phyloP scores from a whole-genome alignment of 257 asterid species.

The Solanum medicagineum region DNA sequence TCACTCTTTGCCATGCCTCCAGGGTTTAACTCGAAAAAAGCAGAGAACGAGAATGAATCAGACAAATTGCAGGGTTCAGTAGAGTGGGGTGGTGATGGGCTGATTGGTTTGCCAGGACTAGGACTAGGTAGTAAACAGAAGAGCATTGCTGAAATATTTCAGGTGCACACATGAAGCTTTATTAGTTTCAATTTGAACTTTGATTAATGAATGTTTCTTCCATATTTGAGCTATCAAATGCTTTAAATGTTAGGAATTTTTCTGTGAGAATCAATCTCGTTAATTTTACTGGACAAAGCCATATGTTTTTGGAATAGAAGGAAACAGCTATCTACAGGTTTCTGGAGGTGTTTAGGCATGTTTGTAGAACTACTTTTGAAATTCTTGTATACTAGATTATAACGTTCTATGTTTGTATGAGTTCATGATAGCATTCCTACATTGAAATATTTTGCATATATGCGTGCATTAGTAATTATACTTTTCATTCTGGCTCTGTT shows the following conservation, averaged over 20 bases:
- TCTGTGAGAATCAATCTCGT: background rate
- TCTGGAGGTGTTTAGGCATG: background rate
- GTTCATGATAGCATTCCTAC: background rate
- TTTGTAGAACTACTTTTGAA: background rate
- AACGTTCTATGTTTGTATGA: background rate
- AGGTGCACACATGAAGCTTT: conserved; percentile 32
- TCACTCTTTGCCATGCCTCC: conserved; percentile 60
- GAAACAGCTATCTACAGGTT: background rate
- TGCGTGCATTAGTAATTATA: background rate
- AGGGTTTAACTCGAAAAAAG: conserved; percentile 51
- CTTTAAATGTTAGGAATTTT: background rate
- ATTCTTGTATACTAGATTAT: background rate
- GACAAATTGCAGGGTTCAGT: conserved; percentile 45
- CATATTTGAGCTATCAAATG: background rate
- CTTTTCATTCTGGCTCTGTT: background rate
- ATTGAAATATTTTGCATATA: background rate
- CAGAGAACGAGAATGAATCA: conserved; percentile 33
- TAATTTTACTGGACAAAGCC: background rate
- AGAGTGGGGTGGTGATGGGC: conserved; percentile 98
- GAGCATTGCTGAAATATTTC: conserved; percentile 74
- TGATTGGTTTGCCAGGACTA: conserved; percentile 82
- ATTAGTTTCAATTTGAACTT: background rate
- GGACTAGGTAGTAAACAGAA: conserved; percentile 68
- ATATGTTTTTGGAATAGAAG: background rate
- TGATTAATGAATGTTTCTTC: background rate